Conservation (phyloP, 2,329 filamentous ascomycete genomes). For the Colletotrichum musae region DNA sequence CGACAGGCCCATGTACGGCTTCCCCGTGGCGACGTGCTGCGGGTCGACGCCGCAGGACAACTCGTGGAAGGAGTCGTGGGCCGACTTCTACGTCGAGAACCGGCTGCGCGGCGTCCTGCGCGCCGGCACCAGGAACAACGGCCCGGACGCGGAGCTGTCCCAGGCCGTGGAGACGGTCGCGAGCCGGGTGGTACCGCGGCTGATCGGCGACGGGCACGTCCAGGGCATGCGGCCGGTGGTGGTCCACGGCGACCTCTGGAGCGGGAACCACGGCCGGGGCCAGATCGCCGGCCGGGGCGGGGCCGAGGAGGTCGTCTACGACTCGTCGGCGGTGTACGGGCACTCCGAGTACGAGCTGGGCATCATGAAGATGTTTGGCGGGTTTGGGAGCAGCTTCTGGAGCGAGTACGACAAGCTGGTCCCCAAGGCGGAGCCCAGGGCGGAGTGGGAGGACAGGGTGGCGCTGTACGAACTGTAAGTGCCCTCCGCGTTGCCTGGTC, state of each 20-base stretch:
- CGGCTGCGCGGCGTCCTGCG: constrained; percentile 77
- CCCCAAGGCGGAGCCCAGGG: constrained; percentile 83
- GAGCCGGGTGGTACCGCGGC: constrained; percentile 76
- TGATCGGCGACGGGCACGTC: constrained; percentile 80
- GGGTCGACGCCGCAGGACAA: constrained; percentile 89
- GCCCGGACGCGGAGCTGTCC: constrained; percentile 73
- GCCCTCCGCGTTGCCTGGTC: constrained; percentile 8
- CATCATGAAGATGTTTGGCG: constrained; percentile 97
- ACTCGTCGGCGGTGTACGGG: constrained; percentile 85
- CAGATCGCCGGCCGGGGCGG: constrained; percentile 67
- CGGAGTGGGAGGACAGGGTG: constrained; percentile 89
- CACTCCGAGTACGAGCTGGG: constrained; percentile 93
- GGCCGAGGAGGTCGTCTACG: constrained; percentile 84
- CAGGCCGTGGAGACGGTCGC: constrained; percentile 76
- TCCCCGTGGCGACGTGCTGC: constrained; percentile 88
- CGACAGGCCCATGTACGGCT: constrained; percentile 80
- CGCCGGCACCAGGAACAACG: constrained; percentile 72
- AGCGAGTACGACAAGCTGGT: constrained; percentile 82
- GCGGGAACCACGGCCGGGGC: constrained; percentile 82
- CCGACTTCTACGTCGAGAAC: constrained; percentile 86
- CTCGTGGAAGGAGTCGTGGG: constrained; percentile 79
- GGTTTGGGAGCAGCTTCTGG: constrained; percentile 81
- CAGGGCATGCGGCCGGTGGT: constrained; percentile 81
- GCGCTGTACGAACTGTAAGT: constrained; percentile 86
- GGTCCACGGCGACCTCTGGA: constrained; percentile 95